phyloP scores from a whole-genome alignment of 768 basidiomycete genomes.

The Xerocomellus chrysenteron region DNA sequence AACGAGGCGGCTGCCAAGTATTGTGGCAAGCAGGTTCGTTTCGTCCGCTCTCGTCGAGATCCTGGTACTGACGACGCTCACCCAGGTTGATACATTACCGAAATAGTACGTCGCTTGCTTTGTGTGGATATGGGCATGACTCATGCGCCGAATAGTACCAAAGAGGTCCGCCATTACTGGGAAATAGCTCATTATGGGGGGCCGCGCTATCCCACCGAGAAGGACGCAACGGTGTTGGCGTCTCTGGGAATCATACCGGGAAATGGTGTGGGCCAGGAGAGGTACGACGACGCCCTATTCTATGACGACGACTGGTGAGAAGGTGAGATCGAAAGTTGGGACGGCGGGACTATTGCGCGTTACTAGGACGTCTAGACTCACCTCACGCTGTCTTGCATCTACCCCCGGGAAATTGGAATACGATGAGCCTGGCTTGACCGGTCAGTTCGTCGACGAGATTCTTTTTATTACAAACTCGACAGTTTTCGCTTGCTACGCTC shows the following conservation, averaged over 20 bases:
- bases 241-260: background rate
- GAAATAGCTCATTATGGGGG: background rate
- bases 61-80: background rate
- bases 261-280: background rate
- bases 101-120: too few relatives aligned
- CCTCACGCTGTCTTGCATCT: too few relatives aligned
- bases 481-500: too few relatives aligned
- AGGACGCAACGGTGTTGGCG: background rate
- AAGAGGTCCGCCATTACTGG: background rate
- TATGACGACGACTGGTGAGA: conserved; percentile 1
- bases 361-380: too few relatives aligned
- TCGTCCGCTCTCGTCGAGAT: background rate
- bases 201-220: background rate
- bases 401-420: too few relatives aligned
- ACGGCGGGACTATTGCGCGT: too few relatives aligned
- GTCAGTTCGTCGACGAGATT: too few relatives aligned
- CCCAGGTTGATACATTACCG: conserved; percentile 1
- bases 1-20: too few relatives aligned
- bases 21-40: too few relatives aligned
- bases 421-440: too few relatives aligned
- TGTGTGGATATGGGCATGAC: background rate
- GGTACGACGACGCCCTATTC: background rate
- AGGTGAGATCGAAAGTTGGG: background rate
- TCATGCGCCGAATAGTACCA: background rate
- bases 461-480: too few relatives aligned